These are phyloP conservation scores for Pinus albicaulis DNA, from an alignment of 75 land plant species.

Conservation along the genomic window DNA sequence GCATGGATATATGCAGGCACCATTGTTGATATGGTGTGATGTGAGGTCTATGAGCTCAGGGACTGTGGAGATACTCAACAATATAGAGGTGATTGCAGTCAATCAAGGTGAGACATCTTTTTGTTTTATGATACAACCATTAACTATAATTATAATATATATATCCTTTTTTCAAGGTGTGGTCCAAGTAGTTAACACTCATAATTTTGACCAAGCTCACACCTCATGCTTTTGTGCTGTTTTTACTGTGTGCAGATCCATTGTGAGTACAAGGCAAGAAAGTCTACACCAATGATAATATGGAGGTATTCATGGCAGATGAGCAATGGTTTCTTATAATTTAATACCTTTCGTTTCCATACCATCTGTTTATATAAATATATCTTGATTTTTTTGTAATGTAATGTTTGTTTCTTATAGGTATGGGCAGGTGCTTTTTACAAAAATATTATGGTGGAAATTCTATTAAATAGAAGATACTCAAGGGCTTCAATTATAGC, in stretches of 20 bases:
- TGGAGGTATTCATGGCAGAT: slow-evolving; percentile 35
- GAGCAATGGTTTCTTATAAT: not conserved
- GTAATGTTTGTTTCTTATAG: slow-evolving; percentile 19
- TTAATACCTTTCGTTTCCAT: not conserved
- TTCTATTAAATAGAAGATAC: slow-evolving; percentile 38
- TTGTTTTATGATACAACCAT: not conserved
- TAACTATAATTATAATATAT: too few species aligned
- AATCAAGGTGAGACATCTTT: slow-evolving; percentile 51
- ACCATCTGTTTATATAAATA: not conserved
- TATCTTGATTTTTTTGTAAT: not conserved
- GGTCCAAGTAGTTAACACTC: not conserved
- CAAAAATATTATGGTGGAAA: slow-evolving; percentile 21
- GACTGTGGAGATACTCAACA: slow-evolving; percentile 42
- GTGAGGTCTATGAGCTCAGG: slow-evolving; percentile 42
- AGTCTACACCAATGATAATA: slow-evolving; percentile 28
- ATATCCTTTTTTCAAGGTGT: not conserved
- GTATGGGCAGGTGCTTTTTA: slow-evolving; percentile 71
- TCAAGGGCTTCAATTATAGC: slow-evolving; percentile 25
- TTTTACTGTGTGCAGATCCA: slow-evolving; percentile 34
- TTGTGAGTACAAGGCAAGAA: slow-evolving; percentile 68
- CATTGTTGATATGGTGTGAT: slow-evolving; percentile 85
- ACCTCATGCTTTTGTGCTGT: not conserved
- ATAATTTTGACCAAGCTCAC: not conserved
- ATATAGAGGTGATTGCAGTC: slow-evolving; percentile 72
- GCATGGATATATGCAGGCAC: slow-evolving; percentile 47